phyloP scores from a whole-genome alignment of 352 stramenopile species.

The Pythium angustatum region DNA sequence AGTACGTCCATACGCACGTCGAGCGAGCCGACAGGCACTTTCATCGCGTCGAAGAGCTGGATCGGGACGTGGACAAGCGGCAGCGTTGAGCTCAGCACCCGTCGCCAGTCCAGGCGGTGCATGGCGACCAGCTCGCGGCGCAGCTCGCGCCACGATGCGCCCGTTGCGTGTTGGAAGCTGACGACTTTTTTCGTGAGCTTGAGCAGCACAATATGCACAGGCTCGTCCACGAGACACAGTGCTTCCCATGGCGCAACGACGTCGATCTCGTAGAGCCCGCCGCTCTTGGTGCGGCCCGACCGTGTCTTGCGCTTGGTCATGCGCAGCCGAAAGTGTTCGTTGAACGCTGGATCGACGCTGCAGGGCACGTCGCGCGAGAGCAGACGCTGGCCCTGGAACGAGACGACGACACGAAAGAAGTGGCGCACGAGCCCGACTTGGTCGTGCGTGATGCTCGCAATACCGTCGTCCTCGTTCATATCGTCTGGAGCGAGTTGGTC shows the following conservation, averaged over 20 bases:
- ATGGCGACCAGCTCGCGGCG: constrained; percentile 61
- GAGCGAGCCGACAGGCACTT: constrained; percentile 64
- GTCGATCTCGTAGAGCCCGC: constrained; percentile 50
- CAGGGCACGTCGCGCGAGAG: constrained; percentile 46
- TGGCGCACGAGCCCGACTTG: constrained; percentile 45
- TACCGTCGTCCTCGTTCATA: neutral
- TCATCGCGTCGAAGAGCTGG: constrained; percentile 62
- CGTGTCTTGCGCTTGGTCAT: constrained; percentile 42
- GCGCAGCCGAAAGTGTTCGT: constrained; percentile 65
- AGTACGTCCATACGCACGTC: constrained; percentile 73
- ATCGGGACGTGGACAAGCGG: constrained; percentile 74
- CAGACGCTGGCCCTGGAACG: constrained; percentile 62
- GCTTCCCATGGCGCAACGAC: constrained; percentile 65
- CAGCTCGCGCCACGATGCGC: constrained; percentile 44
- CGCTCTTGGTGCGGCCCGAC: constrained; percentile 24
- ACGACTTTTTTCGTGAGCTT: constrained; percentile 61
- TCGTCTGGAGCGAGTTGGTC: constrained; percentile 54
- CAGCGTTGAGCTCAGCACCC: constrained; percentile 66
- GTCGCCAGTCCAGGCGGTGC: constrained; percentile 75
- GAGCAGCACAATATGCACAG: constrained; percentile 55
- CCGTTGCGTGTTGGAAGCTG: constrained; percentile 24
- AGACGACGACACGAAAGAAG: constrained; percentile 56
- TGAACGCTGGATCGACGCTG: constrained; percentile 64
- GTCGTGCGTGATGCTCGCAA: constrained; percentile 15
- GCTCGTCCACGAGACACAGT: constrained; percentile 66